Percentiles rank a stretch among this genome's conserved stretches.
These are phyloP conservation scores for Trichophyton equinum DNA, from an alignment of 2,329 filamentous ascomycete species.

Conservation along the genomic window DNA sequence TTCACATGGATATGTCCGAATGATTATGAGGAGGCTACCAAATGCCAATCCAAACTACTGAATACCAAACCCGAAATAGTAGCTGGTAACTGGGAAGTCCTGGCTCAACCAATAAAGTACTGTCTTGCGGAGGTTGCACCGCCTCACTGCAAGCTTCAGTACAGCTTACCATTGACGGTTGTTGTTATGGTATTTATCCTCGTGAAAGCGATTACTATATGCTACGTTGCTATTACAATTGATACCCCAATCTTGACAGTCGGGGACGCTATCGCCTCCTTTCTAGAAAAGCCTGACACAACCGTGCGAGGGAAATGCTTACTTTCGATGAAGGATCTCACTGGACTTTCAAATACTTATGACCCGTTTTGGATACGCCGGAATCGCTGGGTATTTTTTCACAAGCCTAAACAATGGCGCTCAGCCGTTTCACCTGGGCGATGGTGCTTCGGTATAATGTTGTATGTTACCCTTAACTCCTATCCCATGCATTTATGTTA, in stretches of 20 bases:
- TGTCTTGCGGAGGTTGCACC: constrained; percentile 8
- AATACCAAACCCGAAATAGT: not conserved
- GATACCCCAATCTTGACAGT: constrained; percentile 19
- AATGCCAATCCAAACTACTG: not conserved
- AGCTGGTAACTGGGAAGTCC: not conserved
- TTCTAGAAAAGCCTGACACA: constrained; percentile 22
- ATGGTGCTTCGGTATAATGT: not conserved
- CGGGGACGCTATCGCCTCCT: constrained; percentile 29
- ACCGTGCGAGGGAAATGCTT: constrained; percentile 19
- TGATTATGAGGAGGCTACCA: not conserved
- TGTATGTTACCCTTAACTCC: not conserved
- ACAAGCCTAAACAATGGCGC: not conserved
- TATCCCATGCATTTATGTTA: not conserved
- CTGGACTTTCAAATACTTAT: not conserved
- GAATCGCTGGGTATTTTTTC: not conserved
- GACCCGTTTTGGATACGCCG: not conserved
- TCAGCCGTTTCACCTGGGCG: not conserved
- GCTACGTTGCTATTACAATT: not conserved
- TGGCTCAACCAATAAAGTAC: constrained; percentile 1
- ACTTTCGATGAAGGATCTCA: constrained; percentile 9
- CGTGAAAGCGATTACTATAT: constrained; percentile 12
- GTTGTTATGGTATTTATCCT: constrained; percentile 16
- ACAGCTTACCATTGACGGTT: constrained; percentile 12
- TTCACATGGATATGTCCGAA: not conserved
- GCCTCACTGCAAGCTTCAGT: constrained; percentile 15